A percentile compares a stretch with the other conserved stretches of the same genome.
Evolutionary conservation across 805 yeast species (phyloP).

Genomic region (Ogataea methanolica): DNA sequence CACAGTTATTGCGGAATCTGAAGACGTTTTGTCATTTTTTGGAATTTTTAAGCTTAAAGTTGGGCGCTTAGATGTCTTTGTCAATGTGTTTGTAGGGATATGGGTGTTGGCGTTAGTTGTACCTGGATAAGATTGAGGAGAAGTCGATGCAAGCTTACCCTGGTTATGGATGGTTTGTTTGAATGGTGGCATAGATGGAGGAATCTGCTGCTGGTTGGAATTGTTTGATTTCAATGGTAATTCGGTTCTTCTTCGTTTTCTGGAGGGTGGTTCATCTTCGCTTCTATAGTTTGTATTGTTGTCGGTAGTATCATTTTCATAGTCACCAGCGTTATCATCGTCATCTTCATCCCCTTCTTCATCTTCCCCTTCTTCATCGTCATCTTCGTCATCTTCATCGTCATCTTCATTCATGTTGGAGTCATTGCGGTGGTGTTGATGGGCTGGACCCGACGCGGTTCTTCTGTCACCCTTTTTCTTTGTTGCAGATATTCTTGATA

Average conservation of each 20-base stretch:
- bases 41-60: slow-evolving; percentile 66
- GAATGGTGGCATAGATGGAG: slow-evolving; percentile 1
- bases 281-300: neutral
- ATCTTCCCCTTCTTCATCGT: slow-evolving; percentile 5
- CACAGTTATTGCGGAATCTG: slow-evolving; percentile 40
- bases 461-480: slow-evolving; percentile 8
- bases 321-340: slow-evolving; percentile 5
- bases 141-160: neutral
- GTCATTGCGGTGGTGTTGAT: neutral
- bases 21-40: slow-evolving; percentile 18
- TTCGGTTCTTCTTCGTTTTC: neutral
- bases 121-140: neutral
- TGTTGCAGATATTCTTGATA: slow-evolving; percentile 21
- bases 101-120: neutral
- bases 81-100: neutral
- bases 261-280: neutral
- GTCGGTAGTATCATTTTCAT: slow-evolving; percentile 7
- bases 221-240: neutral
- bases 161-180: slow-evolving; percentile 1
- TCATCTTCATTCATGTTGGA: slow-evolving; percentile 7
- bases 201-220: neutral
- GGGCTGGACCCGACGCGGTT: neutral
- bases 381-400: slow-evolving; percentile 12
- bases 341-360: slow-evolving; percentile 3
- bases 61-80: slow-evolving; percentile 39